These are phyloP conservation scores for Amanita subjunquillea DNA, from an alignment of 768 basidiomycete genomes.

Conservation along the genomic window DNA sequence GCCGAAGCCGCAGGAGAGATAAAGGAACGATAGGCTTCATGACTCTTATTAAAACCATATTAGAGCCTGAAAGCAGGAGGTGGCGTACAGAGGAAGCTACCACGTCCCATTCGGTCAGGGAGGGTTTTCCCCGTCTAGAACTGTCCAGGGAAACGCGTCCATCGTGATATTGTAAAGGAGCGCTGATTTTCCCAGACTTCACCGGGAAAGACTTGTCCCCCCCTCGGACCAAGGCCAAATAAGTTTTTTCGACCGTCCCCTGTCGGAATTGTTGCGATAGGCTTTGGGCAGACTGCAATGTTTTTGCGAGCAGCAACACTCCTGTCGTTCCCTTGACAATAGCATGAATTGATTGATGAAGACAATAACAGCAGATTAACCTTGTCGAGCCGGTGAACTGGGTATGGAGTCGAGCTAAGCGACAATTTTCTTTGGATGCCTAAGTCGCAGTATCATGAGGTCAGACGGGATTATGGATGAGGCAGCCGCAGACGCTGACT, in stretches of 20 bases:
- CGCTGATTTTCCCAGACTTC: constrained; percentile 30
- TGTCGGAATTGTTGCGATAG: constrained; percentile 45
- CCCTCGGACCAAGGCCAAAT: constrained; percentile 54
- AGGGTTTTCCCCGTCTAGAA: constrained; percentile 19
- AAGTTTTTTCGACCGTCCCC: constrained; percentile 42
- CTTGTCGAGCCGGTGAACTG: constrained; percentile 62
- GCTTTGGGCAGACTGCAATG: constrained; percentile 29
- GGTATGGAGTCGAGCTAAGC: constrained; percentile 26
- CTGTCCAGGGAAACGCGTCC: constrained; percentile 34
- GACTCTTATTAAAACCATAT: neutral
- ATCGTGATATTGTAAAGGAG: constrained; percentile 29
- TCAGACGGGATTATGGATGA: neutral
- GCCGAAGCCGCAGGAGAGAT: constrained; percentile 43
- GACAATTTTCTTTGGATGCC: constrained; percentile 20
- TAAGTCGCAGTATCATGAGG: neutral
- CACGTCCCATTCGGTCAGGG: constrained; percentile 48
- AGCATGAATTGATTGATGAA: neutral
- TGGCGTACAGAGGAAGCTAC: constrained; percentile 45
- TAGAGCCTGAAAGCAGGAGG: neutral
- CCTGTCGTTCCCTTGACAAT: constrained; percentile 48
- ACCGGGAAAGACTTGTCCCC: constrained; percentile 33
- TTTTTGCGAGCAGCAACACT: constrained; percentile 44
- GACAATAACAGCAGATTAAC: constrained; percentile 17
- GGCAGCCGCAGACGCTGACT: neutral
- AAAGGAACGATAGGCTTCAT: constrained; percentile 33